Percentiles rank a stretch among this genome's conserved stretches.
phyloP scores from a whole-genome alignment of 495 filamentous ascomycete genomes.

The Tuber umbilicatum region DNA sequence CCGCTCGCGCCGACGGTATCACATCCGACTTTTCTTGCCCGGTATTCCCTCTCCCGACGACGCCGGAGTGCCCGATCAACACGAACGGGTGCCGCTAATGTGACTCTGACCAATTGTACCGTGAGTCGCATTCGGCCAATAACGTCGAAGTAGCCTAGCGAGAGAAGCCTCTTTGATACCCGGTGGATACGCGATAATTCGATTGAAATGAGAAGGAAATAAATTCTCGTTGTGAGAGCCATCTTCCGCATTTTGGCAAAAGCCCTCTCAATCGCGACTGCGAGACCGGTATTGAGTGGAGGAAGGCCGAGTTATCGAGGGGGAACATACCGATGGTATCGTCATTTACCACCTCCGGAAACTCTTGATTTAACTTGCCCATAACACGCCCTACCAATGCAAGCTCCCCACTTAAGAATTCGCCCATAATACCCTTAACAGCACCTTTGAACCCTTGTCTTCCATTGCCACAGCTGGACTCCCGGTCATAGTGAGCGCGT shows the following conservation, averaged over 20 bases:
- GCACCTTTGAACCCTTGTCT: conserved; percentile 45
- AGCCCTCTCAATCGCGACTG: conserved; percentile 42
- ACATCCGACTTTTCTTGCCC: conserved; percentile 43
- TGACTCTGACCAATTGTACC: conserved; percentile 45
- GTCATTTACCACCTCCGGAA: conserved; percentile 45
- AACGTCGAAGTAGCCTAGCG: conserved; percentile 45
- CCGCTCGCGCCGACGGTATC: conserved; percentile 53
- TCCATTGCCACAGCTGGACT: conserved; percentile 42
- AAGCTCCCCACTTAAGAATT: conserved; percentile 47
- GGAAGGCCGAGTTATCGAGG: too few species aligned
- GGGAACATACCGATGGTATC: conserved; percentile 41
- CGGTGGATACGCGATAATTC: conserved; percentile 45
- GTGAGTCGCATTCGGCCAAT: conserved; percentile 44
- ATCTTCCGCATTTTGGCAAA: conserved; percentile 44
- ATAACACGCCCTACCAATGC: conserved; percentile 43
- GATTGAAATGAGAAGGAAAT: conserved; percentile 45
- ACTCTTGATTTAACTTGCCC: conserved; percentile 41
- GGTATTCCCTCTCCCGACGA: conserved; percentile 44
- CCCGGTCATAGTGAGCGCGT: conserved; percentile 44
- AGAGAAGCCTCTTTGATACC: conserved; percentile 44
- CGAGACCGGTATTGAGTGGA: neutral
- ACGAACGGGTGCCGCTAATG: conserved; percentile 46
- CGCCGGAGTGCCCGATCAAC: conserved; percentile 46
- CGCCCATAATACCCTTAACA: conserved; percentile 44
- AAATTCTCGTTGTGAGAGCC: conserved; percentile 45